Conservation (phyloP, 2,329 filamentous ascomycete species). For the Neofusicoccum cordaticola region DNA sequence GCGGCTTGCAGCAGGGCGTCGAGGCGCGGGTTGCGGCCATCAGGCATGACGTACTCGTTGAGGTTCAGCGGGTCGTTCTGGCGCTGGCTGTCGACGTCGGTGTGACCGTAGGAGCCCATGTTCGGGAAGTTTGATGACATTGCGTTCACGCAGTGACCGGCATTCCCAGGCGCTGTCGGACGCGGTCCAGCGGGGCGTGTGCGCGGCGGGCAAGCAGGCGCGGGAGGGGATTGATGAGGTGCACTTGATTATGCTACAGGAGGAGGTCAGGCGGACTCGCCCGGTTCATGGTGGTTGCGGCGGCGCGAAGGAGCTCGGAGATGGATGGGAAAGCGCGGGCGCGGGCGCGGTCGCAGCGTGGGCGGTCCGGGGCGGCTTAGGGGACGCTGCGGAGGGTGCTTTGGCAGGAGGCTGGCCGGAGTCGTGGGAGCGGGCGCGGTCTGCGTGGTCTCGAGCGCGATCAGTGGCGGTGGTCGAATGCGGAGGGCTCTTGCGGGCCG, state of each 20-base stretch:
- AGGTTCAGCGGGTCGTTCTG: constrained; percentile 34
- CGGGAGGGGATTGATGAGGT: neutral
- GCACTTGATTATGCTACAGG: neutral
- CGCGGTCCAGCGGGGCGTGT: neutral
- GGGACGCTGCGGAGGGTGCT: neutral
- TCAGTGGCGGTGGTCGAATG: constrained; percentile 3
- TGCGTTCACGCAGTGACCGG: constrained; percentile 17
- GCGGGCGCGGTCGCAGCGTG: too few relatives aligned
- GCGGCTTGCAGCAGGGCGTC: constrained; percentile 21
- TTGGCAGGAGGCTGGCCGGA: too few relatives aligned
- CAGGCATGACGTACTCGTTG: constrained; percentile 34
- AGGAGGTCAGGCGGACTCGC: neutral
- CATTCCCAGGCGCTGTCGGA: constrained; percentile 10
- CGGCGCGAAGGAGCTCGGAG: neutral
- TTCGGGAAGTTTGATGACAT: constrained; percentile 29
- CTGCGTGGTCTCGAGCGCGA: neutral
- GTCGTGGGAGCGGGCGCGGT: too few relatives aligned
- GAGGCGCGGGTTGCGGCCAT: constrained; percentile 25
- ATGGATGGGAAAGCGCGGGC: neutral
- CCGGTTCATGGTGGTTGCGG: constrained; percentile 11
- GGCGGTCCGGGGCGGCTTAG: neutral
- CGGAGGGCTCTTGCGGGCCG: constrained; percentile 8
- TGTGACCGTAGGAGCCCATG: constrained; percentile 23
- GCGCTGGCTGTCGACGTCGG: constrained; percentile 10
- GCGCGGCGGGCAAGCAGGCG: neutral